Evolutionary conservation across 768 basidiomycete species (phyloP).

Genomic region (Lepiota brunneoincarnata): DNA sequence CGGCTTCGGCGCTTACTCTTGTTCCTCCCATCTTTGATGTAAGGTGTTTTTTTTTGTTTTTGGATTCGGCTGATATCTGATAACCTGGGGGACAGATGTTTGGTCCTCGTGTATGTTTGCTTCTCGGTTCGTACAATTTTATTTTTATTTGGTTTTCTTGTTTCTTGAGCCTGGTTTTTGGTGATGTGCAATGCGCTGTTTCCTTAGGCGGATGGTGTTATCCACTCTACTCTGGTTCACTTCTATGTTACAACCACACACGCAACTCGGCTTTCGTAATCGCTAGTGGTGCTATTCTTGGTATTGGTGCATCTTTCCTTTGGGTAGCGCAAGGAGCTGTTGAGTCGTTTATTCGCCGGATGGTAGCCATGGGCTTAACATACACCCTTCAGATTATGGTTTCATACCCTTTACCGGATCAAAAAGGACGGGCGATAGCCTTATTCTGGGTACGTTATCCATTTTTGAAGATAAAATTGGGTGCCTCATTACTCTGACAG

Average conservation of each 20-base stretch:
- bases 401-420: constrained; percentile 26
- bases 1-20: constrained; percentile 25
- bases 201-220: constrained; percentile 24
- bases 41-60: constrained; percentile 4
- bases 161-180: background rate
- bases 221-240: constrained; percentile 25
- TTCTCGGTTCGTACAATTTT: constrained; percentile 18
- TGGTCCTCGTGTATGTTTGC: constrained; percentile 24
- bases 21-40: constrained; percentile 28
- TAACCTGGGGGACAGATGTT: constrained; percentile 17
- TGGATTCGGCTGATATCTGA: background rate
- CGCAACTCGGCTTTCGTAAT: constrained; percentile 26
- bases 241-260: constrained; percentile 27
- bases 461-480: background rate
- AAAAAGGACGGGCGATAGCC: constrained; percentile 25
- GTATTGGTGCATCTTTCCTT: constrained; percentile 26
- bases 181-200: background rate
- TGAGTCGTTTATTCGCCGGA: background rate
- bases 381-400: constrained; percentile 23
- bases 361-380: background rate
- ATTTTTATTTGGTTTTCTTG: background rate
- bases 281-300: constrained; percentile 25
- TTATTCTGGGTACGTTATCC: constrained; percentile 21
- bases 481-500: constrained; percentile 1
- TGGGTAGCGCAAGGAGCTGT: constrained; percentile 29